Base-by-base conservation (phyloP, 2,329 filamentous ascomycete species). In the Alternaria consortialis region DNA sequence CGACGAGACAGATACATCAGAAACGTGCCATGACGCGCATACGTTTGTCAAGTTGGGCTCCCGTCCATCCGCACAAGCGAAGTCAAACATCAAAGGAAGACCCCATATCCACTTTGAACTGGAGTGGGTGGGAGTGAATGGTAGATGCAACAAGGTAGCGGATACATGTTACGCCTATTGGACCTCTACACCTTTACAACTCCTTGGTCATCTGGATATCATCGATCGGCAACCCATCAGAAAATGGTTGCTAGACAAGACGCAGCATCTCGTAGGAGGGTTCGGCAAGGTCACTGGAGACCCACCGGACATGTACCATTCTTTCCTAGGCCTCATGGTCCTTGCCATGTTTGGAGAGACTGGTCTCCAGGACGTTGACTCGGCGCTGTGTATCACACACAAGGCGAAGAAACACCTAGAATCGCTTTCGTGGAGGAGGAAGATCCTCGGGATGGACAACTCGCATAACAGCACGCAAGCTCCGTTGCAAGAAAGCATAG, bases 161-260 rank as follows among this genome's bases (percentile, higher is more conserved):
- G 95, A 99, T 79, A 98, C 95, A 0, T 99, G 95, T 80, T 99
- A 99, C 78, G 90, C 88, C 23, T 99, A 94, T 84, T 99, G 95
- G 95, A 92, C 92, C 0, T 85, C 86, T 4, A 93, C 88, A 2
- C 88, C 93, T 52, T 76, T 79, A 9, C 65, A 70, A 48, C 61
- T 75, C 3, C 69, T 79, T 13, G 71, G 68, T 13, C 69, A 85
- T 57, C 78, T 84, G 12, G 76, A 84, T 1, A 80, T 93, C n/a
- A 79, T 93, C 29, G 84, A 90, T 58, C 77, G 80, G 5, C 74
- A 77, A 11, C 84, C 88, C 0, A 88, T 91, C 44, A 87, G 92
- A n/a, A 85, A 86, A 50, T 98, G 95, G 79, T 83, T 99, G 12
- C 84, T 97, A 9, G 88, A 91, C 52, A 90, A 93, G 74, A 97